Base-by-base conservation (phyloP, 2,329 filamentous ascomycete genomes). In the Elsinoe ampelina region DNA sequence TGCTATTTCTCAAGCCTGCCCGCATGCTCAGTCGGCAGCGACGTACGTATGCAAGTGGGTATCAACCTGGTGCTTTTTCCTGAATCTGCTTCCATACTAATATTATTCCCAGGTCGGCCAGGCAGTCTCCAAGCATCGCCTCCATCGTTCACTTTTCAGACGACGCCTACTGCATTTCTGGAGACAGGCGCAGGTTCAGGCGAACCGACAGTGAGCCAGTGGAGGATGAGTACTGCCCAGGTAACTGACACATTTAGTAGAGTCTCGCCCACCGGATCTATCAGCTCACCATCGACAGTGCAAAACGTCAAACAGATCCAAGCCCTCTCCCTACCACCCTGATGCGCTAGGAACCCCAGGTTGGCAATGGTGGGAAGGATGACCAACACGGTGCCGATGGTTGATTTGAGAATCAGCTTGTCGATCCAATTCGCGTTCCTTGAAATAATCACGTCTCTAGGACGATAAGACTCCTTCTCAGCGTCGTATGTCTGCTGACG, bases 271-370 rank as follows among this genome's bases (percentile, higher is more conserved):
- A n/a, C n/a, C n/a, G n/a, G n/a, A n/a, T n/a, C n/a, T n/a, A n/a
- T n/a, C n/a, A n/a, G 60, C 67, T 38, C 63, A 74, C 72, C 66
- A 57, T 75, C 72, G 10, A 71, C 59, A 1, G 66, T 70, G 61
- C 73, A 75, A 1, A 71, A 61, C 0, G 65, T 68, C 52, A 73
- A 66, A 57, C 72, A 75, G 3, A 74, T 58, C 71, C 72, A 75
- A 0, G 67, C 70, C 15, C 69, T 61, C 57, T 75, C 71, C 8
- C 65, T 61, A 1, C 70, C 71, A 4, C 63, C 43, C 13, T 68
- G 60, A 17, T 59, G 57, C 19, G 62, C 68, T 12, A 74, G 55
- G 10, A 70, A 57, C 0, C 60, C 62, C 1, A 74, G 51, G 52
- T 75, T 75, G 12, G 63, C 66, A 2, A 71, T 63, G 2, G 71